phyloP scores from a whole-genome alignment of 805 yeast species.

The Metschnikowia similis region DNA sequence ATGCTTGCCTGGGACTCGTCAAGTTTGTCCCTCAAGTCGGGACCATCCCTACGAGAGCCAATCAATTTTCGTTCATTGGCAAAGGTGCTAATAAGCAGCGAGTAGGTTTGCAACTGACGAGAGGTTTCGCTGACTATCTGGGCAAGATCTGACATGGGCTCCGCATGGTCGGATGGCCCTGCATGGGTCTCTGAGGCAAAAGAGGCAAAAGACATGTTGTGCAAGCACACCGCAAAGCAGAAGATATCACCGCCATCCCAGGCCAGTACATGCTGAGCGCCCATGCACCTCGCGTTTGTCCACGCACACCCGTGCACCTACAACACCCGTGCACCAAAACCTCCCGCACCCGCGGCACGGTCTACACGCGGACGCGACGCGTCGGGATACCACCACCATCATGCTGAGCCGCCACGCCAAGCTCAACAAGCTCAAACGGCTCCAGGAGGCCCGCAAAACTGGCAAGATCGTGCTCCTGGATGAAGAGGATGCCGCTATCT shows the following conservation, averaged over 20 bases:
- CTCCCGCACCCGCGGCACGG: no score
- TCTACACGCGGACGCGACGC: background rate
- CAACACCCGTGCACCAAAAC: background rate
- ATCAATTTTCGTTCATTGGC: conserved; percentile 46
- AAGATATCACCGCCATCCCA: background rate
- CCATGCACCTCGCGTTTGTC: no score
- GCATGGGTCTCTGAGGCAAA: conserved; percentile 48
- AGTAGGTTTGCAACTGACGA: conserved; percentile 42
- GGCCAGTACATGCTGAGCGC: no score
- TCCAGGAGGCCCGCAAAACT: conserved; percentile 61
- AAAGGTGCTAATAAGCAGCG: conserved; percentile 45
- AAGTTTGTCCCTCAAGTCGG: conserved; percentile 28
- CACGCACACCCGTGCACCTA: background rate
- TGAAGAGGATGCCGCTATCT: conserved; percentile 56
- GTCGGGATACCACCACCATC: background rate
- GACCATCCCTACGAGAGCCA: conserved; percentile 50
- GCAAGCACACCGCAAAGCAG: background rate
- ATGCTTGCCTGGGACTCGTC: conserved; percentile 34
- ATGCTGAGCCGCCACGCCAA: conserved; percentile 32
- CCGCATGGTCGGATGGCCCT: conserved; percentile 5
- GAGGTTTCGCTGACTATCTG: conserved; percentile 33
- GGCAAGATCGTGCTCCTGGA: conserved; percentile 43
- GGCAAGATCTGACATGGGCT: conserved; percentile 26
- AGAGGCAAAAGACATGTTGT: conserved; percentile 51
- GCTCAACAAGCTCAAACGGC: conserved; percentile 52